Evolutionary conservation across 2,329 filamentous ascomycete species (phyloP).

Genomic region (Plectosphaerella sp.): DNA sequence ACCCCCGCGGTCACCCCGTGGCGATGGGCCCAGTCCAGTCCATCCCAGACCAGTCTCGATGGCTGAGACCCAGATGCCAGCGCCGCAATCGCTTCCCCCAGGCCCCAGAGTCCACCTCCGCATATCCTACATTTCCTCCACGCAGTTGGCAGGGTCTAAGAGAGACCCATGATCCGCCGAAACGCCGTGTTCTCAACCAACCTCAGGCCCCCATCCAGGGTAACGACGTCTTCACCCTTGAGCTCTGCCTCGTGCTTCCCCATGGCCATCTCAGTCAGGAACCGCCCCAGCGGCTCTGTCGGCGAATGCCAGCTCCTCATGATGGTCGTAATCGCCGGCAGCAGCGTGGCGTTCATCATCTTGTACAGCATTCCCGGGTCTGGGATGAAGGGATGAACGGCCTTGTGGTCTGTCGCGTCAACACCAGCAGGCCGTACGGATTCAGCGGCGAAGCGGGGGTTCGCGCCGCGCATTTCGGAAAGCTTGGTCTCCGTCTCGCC

Average conservation of each 20-base stretch:
- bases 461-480: constrained; percentile 41
- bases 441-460: constrained; percentile 45
- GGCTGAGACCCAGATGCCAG: too few relatives aligned
- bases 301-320: constrained; percentile 28
- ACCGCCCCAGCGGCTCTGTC: constrained; percentile 37
- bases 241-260: constrained; percentile 25
- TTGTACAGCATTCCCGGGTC: constrained; percentile 14
- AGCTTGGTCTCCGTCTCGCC: constrained; percentile 60
- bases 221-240: constrained; percentile 23
- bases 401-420: constrained; percentile 40
- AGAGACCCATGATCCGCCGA: constrained; percentile 25
- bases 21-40: too few relatives aligned
- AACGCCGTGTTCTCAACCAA: constrained; percentile 29
- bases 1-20: too few relatives aligned
- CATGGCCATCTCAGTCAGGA: constrained; percentile 40
- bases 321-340: constrained; percentile 16
- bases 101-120: too few relatives aligned
- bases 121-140: too few relatives aligned
- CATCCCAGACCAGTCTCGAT: too few relatives aligned
- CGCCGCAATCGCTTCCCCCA: too few relatives aligned
- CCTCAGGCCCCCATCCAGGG: constrained; percentile 25
- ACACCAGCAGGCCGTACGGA: constrained; percentile 57
- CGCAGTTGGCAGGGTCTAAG: too few relatives aligned
- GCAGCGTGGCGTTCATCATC: constrained; percentile 13
- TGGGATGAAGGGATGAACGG: constrained; percentile 38